phyloP scores from a whole-genome alignment of 495 filamentous ascomycete genomes.

The Penicillium paxilli region DNA sequence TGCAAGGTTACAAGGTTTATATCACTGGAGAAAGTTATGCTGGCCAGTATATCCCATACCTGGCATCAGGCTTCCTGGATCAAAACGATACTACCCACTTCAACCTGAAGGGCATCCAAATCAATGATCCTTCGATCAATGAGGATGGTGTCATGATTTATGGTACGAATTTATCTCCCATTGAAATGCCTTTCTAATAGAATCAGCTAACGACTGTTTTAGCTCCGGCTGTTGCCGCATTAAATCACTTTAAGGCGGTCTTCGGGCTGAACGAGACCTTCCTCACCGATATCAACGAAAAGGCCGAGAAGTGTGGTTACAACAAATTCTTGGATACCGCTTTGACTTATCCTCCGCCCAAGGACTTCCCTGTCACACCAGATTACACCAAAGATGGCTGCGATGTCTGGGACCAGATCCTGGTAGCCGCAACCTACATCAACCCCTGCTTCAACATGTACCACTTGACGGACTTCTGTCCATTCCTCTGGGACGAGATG shows the following conservation, averaged over 20 bases:
- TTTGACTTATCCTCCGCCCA: constrained; percentile 67
- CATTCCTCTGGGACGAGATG: constrained; percentile 69
- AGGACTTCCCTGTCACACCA: constrained; percentile 48
- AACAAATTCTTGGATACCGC: constrained; percentile 59
- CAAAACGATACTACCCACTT: constrained; percentile 66
- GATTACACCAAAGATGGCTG: constrained; percentile 44
- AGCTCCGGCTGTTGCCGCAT: constrained; percentile 61
- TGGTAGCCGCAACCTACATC: constrained; percentile 51
- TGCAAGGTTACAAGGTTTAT: constrained; percentile 65
- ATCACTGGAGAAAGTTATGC: constrained; percentile 73
- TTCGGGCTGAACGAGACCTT: constrained; percentile 70
- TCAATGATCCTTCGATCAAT: constrained; percentile 68
- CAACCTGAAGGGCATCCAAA: constrained; percentile 64
- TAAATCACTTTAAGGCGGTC: constrained; percentile 60
- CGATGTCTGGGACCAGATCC: constrained; percentile 57
- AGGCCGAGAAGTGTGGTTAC: constrained; percentile 64
- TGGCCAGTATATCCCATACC: constrained; percentile 78
- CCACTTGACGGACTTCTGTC: constrained; percentile 73
- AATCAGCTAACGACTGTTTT: neutral
- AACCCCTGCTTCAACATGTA: constrained; percentile 87
- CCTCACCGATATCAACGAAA: constrained; percentile 54
- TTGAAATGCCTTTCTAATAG: neutral
- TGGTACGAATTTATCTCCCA: constrained; percentile 12
- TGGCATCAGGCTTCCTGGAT: constrained; percentile 72
- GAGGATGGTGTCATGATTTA: constrained; percentile 42